Conservation (phyloP, 805 yeast species). For the Wickerhamomyces pijperi region DNA sequence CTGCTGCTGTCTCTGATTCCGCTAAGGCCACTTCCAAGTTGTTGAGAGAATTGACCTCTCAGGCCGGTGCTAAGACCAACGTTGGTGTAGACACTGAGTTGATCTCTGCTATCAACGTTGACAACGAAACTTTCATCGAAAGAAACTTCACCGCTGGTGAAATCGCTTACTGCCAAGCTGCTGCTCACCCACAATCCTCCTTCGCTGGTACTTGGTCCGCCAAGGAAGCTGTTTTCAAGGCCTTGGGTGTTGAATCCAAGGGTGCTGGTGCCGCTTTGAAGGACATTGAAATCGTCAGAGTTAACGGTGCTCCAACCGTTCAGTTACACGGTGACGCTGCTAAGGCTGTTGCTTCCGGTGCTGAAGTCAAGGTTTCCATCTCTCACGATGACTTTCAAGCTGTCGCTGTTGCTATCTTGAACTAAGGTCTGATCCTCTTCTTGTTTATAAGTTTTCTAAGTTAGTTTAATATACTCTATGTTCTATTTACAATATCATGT, state of each 20-base stretch:
- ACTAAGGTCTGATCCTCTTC: too few relatives aligned
- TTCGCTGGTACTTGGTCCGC: slow-evolving; percentile 99
- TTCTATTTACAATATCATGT: too few relatives aligned
- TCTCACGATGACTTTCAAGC: slow-evolving; percentile 97
- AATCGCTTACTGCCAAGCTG: slow-evolving; percentile 60
- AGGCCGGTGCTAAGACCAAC: slow-evolving; percentile 31
- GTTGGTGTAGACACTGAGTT: slow-evolving; percentile 98
- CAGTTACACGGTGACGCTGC: slow-evolving; percentile 66
- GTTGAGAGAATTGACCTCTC: slow-evolving; percentile 41
- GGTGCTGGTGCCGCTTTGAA: slow-evolving; percentile 94
- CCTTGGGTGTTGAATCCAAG: slow-evolving; percentile 74
- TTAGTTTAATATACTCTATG: too few relatives aligned
- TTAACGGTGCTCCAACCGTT: slow-evolving; percentile 68
- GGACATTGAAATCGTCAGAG: slow-evolving; percentile 78
- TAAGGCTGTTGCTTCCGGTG: slow-evolving; percentile 50
- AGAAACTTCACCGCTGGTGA: slow-evolving; percentile 84
- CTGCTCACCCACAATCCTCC: slow-evolving; percentile 78
- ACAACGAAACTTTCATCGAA: slow-evolving; percentile 83
- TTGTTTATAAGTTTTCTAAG: too few relatives aligned
- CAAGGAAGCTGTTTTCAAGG: slow-evolving; percentile 97
- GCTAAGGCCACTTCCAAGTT: slow-evolving; percentile 56
- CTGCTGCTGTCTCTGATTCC: slow-evolving; percentile 31
- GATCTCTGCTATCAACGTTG: slow-evolving; percentile 66
- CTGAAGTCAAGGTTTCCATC: slow-evolving; percentile 75
- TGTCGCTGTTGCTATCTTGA: slow-evolving; percentile 82